phyloP scores from a whole-genome alignment of 305 asterid genomes.

The Fraxinus xanthoxyloides region DNA sequence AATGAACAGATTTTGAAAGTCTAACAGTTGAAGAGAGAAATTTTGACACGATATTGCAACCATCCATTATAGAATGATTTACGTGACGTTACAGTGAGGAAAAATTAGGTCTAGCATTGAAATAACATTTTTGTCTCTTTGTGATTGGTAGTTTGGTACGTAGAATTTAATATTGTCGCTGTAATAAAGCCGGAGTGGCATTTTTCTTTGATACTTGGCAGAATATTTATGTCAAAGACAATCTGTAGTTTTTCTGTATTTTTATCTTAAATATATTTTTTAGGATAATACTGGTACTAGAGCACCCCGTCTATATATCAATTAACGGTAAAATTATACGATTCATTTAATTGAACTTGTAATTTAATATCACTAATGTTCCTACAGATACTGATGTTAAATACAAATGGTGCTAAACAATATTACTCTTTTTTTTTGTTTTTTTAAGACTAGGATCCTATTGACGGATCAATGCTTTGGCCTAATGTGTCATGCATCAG shows the following conservation, averaged over 20 bases:
- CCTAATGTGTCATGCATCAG: background rate
- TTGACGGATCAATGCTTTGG: background rate
- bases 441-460: background rate
- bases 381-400: too few relatives aligned
- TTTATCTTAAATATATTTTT: background rate
- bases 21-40: background rate
- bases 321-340: too few relatives aligned
- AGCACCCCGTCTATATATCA: too few relatives aligned
- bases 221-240: background rate
- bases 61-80: background rate
- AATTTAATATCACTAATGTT: too few relatives aligned
- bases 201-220: background rate
- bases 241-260: background rate
- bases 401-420: too few relatives aligned
- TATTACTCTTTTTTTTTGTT: too few relatives aligned
- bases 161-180: background rate
- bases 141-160: background rate
- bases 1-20: background rate
- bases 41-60: background rate
- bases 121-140: background rate
- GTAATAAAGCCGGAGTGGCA: background rate
- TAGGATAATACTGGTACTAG: too few relatives aligned
- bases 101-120: background rate
- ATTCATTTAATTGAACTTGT: too few relatives aligned
- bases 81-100: background rate